Evolutionary conservation across 2,329 filamentous ascomycete genomes (phyloP), one percentile per base, ranked within the genome.

Genomic region (Rachicladosporium sp.): DNA sequence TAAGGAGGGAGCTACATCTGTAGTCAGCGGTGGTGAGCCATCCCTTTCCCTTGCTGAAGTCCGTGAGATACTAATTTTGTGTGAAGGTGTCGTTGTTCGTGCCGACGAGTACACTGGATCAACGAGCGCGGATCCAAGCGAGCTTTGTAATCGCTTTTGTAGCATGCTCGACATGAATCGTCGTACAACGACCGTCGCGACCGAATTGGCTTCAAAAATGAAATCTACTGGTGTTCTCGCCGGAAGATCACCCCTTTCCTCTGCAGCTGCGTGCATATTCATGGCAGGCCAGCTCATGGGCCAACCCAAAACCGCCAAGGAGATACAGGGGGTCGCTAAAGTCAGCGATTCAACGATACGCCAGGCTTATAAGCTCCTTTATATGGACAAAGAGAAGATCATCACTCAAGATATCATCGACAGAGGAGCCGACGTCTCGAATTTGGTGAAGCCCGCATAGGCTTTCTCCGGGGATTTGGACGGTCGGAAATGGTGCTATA

Each of bases 341-440:
- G 91, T 98, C 21, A 95, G 87, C 58, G 93, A 98, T 56, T 88
- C 91, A 40, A 98, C 91, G 0, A 94, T 98, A 53, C 88, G 93
- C 54, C 93, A 85, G 19, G 88, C 89, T 0, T 98, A 96, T 69
- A 91, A 91, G 58, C 79, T 83, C 54, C 71, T 98, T 36, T 89
- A 88, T 58, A 70, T 72, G 11, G 78, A 81, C 36, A 76, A 78
- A 37, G 78, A 89, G 40, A 71, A 75, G 45, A 65, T 98, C 43
- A 76, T 95, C 52, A 78, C 82, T 50, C 68, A 76, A 37, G 76
- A 82, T 44, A 89, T 85, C 77, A 70, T 89, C 39, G 70, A 73
- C 40, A 76, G 79, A 43, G 82, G 82, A 42, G 83, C 79, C 31
- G 78, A 79, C 49, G 70, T 84, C 60, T 74, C 74, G 33, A 80